Percentiles rank a stretch among this genome's conserved stretches.
Conservation (phyloP, 352 stramenopile genomes). For the Globisporangium spiculum region DNA sequence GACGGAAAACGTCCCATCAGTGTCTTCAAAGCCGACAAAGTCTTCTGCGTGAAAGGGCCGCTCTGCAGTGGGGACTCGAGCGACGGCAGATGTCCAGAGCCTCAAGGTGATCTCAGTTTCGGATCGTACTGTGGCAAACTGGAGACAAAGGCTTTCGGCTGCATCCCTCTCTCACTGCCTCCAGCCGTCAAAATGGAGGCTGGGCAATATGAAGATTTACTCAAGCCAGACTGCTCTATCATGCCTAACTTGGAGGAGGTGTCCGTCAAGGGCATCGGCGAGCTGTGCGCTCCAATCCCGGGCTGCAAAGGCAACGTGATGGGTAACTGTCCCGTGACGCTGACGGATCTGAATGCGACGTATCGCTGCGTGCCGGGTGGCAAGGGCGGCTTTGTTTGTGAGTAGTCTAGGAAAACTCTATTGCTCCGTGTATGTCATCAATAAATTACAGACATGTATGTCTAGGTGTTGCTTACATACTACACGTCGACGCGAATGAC, state of each 20-base stretch:
- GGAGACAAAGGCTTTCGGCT: neutral
- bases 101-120: neutral
- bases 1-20: slow-evolving; percentile 4
- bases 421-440: neutral
- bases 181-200: neutral
- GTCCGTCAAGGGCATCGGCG: neutral
- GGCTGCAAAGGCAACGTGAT: slow-evolving; percentile 2
- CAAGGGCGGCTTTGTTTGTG: neutral
- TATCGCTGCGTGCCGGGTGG: neutral
- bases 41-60: slow-evolving; percentile 3
- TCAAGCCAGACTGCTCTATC: neutral
- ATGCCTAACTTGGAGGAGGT: slow-evolving; percentile 1
- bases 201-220: slow-evolving; percentile 2
- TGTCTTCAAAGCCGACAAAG: neutral
- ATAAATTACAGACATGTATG: slow-evolving; percentile 4
- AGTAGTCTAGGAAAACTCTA: neutral
- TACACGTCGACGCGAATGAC: slow-evolving; percentile 11
- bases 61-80: slow-evolving; percentile 7
- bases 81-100: slow-evolving; percentile 11
- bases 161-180: slow-evolving; percentile 3
- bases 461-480: neutral
- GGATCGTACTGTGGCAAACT: slow-evolving; percentile 11
- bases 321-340: slow-evolving; percentile 10
- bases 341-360: neutral
- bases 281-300: slow-evolving; percentile 5